These are phyloP conservation scores for Fomitiporia mediterranea DNA, from an alignment of 1,284 basidiomycete genomes.

Conservation along the genomic window DNA sequence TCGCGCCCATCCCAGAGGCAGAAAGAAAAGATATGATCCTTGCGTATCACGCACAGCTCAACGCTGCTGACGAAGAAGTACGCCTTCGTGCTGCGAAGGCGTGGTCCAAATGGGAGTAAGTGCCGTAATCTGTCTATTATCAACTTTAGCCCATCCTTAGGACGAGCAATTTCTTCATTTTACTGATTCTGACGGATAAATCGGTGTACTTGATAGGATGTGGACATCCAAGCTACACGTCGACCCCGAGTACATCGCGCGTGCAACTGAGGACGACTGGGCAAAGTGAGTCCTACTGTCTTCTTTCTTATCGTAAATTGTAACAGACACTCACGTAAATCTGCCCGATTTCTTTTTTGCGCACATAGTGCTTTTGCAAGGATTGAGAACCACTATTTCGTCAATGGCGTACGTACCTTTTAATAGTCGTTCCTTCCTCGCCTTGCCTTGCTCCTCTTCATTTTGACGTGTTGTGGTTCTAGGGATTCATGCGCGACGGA, in stretches of 20 bases:
- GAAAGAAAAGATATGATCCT: slow-evolving; percentile 77
- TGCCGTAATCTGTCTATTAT: slow-evolving; percentile 22
- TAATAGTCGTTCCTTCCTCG: not conserved
- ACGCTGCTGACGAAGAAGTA: slow-evolving; percentile 65
- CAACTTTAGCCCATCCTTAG: slow-evolving; percentile 1
- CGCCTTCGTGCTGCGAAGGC: slow-evolving; percentile 74
- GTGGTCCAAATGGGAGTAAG: slow-evolving; percentile 89
- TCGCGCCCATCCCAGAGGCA: slow-evolving; percentile 74
- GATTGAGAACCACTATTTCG: slow-evolving; percentile 92
- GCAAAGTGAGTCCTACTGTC: slow-evolving; percentile 50
- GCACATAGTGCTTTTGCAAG: slow-evolving; percentile 71
- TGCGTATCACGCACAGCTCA: slow-evolving; percentile 83
- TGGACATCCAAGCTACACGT: slow-evolving; percentile 70
- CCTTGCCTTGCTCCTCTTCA: not conserved
- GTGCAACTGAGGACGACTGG: slow-evolving; percentile 69
- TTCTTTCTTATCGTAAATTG: not conserved
- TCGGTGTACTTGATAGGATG: too few species aligned
- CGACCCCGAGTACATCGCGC: slow-evolving; percentile 65
- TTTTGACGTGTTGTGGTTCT: too few species aligned
- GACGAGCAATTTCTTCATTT: slow-evolving; percentile 9
- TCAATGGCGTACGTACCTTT: slow-evolving; percentile 53
- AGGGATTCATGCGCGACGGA: slow-evolving; percentile 89
- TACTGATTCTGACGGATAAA: too few species aligned
- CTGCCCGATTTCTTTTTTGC: slow-evolving; percentile 16
- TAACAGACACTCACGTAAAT: too few species aligned